Conservation (phyloP, 106 monocot genomes). For the Hemerocallis citrina region DNA sequence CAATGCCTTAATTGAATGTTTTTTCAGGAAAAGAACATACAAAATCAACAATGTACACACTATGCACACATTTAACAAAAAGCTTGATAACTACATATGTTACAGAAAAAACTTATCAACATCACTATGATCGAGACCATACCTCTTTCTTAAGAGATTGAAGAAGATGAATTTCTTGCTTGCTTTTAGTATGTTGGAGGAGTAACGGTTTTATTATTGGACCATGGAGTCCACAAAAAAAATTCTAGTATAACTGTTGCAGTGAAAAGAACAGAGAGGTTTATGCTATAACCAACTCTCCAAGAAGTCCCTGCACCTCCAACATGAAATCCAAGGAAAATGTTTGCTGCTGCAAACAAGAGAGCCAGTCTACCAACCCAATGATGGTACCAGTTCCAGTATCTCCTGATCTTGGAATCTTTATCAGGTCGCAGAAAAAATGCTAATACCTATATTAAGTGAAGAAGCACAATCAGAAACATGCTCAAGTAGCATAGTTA, state of each 20-base stretch:
- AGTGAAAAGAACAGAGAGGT: slow-evolving; percentile 43
- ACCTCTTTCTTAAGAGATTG: not conserved
- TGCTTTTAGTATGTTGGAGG: slow-evolving; percentile 23
- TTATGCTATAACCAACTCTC: slow-evolving; percentile 74
- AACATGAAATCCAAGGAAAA: slow-evolving; percentile 53
- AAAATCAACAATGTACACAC: not conserved
- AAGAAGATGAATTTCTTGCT: not conserved
- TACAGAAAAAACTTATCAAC: slow-evolving; percentile 2
- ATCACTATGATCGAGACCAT: not conserved
- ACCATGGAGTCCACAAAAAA: slow-evolving; percentile 50
- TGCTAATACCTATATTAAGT: slow-evolving; percentile 34
- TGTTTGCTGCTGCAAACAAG: slow-evolving; percentile 64
- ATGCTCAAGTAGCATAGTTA: not conserved
- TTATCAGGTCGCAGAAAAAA: slow-evolving; percentile 57
- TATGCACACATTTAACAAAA: not conserved
- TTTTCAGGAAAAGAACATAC: not conserved
- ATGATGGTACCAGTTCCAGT: slow-evolving; percentile 84
- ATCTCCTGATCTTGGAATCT: slow-evolving; percentile 50
- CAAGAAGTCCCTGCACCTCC: slow-evolving; percentile 63
- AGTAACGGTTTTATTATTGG: slow-evolving; percentile 22
- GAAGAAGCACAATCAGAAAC: not conserved
- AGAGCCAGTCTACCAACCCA: slow-evolving; percentile 59
- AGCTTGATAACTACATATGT: not conserved
- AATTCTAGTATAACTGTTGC: slow-evolving; percentile 43
- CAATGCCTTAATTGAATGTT: too few species aligned